phyloP scores from a whole-genome alignment of 179 eudicot species.

The Patellifolia procumbens region DNA sequence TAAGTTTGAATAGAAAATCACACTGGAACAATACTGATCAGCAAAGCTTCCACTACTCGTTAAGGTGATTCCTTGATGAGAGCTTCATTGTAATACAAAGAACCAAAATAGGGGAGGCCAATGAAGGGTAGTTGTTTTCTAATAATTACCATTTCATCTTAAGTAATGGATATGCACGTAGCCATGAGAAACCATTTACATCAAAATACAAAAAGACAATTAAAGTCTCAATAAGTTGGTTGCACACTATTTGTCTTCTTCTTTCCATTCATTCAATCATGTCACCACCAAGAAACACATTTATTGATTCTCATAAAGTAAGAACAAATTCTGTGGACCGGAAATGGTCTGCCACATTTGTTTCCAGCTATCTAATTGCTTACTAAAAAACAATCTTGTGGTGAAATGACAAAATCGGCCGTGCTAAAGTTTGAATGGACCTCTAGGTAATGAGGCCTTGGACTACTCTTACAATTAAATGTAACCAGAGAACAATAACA shows the following conservation, averaged over 20 bases:
- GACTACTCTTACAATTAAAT: not conserved
- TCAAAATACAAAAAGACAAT: not conserved
- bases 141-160: not conserved
- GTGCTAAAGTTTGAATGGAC: not conserved
- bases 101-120: not conserved
- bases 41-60: not conserved
- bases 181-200: not conserved
- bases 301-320: constrained; percentile 3
- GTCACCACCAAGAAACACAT: not conserved
- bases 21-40: not conserved
- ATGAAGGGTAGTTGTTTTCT: not conserved
- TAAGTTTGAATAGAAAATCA: not conserved
- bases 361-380: constrained; percentile 2
- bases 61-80: not conserved
- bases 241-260: not conserved
- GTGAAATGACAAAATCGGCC: not conserved
- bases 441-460: not conserved
- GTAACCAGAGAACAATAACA: not conserved
- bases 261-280: not conserved
- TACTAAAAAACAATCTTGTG: not conserved
- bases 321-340: not conserved
- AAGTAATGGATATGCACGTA: not conserved
- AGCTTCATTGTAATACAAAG: too few relatives aligned
- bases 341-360: not conserved
- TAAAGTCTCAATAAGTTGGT: not conserved